Evolutionary conservation across 345 rosid genomes (phyloP), one percentile per base, ranked within the genome.

Genomic region (Moringa oleifera): DNA sequence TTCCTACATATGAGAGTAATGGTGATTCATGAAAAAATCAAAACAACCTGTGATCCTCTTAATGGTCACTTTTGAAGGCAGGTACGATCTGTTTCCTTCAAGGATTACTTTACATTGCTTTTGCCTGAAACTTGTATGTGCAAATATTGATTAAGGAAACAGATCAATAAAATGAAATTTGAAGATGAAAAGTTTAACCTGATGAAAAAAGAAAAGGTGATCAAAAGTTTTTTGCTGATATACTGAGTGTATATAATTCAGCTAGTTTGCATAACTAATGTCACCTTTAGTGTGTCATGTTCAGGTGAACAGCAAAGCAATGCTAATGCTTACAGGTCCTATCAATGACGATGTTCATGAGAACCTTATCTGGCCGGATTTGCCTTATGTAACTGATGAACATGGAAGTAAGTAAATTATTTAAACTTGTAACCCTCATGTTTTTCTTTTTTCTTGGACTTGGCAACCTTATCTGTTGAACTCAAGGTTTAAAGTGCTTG

Each of bases 301-400:
- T 68, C 82, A 94, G 99, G 96, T 87, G 66, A 94, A 86, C 78
- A 73, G 70, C 73, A 86, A 79, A 82, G 97, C 97, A 62, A 85
- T 92, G 6, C 53, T 94, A 67, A 75, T 88, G 86, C 74, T 90
- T 73, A 80, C 86, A 1, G 85, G 77, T 63, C 51, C 86, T 67
- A 65, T 82, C 41, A 67, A 77, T 65, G 85, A 79, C 71, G 95
- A 82, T 57, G 67, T 81, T 71, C 88, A 86, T 64, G 96, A 88
- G 70, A 85, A 86, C 63, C 65, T 94, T 72, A 65, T 90, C 67
- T 85, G 88, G 89, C 89, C 97, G 19, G 99, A 88, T 69, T 70
- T 94, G 77, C 89, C 85, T 73, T 94, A 86, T 62, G 78, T 83
- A 51, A 83, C 88, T 36, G 96, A 94, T 73, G 86, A 88, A 69